Base-by-base conservation (phyloP, 1,139 yeast species). In the Saccharomycopsis phalli region DNA sequence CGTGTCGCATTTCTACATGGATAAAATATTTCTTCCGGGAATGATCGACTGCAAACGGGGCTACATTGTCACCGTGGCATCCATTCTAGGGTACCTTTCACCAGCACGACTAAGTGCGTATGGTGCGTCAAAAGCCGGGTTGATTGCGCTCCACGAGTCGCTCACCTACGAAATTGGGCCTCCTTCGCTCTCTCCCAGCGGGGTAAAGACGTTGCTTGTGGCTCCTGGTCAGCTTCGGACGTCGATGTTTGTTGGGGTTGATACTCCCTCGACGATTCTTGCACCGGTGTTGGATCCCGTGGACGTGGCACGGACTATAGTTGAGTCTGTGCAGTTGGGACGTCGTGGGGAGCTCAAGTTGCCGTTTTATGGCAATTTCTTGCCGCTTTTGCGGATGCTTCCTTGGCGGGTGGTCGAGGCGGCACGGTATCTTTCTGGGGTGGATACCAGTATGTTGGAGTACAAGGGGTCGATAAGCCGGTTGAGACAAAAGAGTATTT, bases 221-320 rank as follows among this genome's bases (percentile, higher is more conserved):
- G 79, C 93, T 52, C 94, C 95, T 0, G 97, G 98, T 0, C 96
- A 88, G 55, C 57, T 88, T 46, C 69, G 67, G 41, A 84, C 95
- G 0, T 53, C 58, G 4, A 71, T 88, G 83, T 88, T 88, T 55
- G 63, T 61, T 25, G 76, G 78, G 2, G 81, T 88, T 4, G 50
- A 58, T 22, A 80, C 94, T 0, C 95, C 96, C 0, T 76, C 83
- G 3, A 60, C 67, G 2, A 47, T 80, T 3, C 56, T 87, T 14
- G 97, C 97, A 0, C 97, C 96, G 0, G 83, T 81, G 49, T 62
- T 87, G 36, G 80, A 78, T 23, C 86, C 94, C 0, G 52, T 52
- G 10, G 64, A 65, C 45, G 81, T 86, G 8, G 94, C 95, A 0
- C 51, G 54, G 4, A 63, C 61, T 34, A 70, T 87, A 2, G 62